These are phyloP conservation scores for Candida easanensis DNA, from an alignment of 805 yeast species.

Conservation along the genomic window DNA sequence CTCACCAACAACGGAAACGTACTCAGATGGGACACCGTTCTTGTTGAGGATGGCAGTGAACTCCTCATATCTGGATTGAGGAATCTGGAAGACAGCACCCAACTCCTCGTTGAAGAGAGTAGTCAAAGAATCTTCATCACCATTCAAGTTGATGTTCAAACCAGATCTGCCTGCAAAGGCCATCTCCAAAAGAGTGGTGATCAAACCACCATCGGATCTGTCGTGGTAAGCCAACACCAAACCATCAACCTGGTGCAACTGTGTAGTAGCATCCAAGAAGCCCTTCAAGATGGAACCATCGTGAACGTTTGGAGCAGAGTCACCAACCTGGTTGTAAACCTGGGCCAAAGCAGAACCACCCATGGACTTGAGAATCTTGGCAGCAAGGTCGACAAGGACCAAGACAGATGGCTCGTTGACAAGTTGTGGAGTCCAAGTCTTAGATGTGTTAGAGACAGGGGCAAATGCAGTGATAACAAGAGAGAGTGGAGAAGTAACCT, in stretches of 20 bases:
- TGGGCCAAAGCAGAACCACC: constrained; percentile 97
- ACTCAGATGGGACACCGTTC: constrained; percentile 55
- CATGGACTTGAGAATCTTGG: constrained; percentile 52
- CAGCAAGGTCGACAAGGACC: constrained; percentile 75
- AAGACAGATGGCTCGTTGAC: constrained; percentile 57
- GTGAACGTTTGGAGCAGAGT: constrained; percentile 79
- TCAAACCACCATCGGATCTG: constrained; percentile 93
- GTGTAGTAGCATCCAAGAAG: constrained; percentile 65
- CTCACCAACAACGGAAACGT: constrained; percentile 63
- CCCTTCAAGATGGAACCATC: constrained; percentile 59
- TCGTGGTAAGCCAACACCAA: constrained; percentile 89
- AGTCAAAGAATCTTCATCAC: constrained; percentile 43
- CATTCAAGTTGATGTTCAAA: constrained; percentile 48
- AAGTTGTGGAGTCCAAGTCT: constrained; percentile 94
- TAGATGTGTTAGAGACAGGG: constrained; percentile 78
- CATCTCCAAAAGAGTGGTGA: constrained; percentile 87
- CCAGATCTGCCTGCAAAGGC: constrained; percentile 96
- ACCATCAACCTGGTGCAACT: constrained; percentile 59
- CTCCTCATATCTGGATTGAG: constrained; percentile 45
- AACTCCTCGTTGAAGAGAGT: constrained; percentile 87
- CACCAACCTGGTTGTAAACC: constrained; percentile 85
- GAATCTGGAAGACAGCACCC: constrained; percentile 93
- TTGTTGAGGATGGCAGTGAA: constrained; percentile 55
- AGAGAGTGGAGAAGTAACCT: constrained; percentile 94
- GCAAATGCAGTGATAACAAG: constrained; percentile 89